Conservation (phyloP, 2,329 filamentous ascomycete genomes). For the Aspergillus bombycis region DNA sequence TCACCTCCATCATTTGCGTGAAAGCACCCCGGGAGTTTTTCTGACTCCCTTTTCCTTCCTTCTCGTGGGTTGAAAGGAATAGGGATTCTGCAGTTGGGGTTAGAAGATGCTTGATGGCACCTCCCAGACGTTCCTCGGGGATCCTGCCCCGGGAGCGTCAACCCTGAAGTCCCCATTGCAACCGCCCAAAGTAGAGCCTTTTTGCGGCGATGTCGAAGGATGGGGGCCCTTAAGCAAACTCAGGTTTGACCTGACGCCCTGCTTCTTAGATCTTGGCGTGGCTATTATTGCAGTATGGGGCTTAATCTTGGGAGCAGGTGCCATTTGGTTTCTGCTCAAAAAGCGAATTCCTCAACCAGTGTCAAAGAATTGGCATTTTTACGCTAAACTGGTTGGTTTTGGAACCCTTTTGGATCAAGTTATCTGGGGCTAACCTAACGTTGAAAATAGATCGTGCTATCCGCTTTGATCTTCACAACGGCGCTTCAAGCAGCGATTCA, state of each 20-base stretch:
- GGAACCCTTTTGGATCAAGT: background rate
- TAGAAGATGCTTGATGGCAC: constrained; percentile 40
- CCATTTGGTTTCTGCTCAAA: constrained; percentile 77
- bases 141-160: constrained; percentile 32
- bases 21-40: constrained; percentile 11
- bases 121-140: constrained; percentile 39
- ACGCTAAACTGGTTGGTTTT: constrained; percentile 76
- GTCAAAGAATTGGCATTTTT: constrained; percentile 89
- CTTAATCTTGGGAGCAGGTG: constrained; percentile 73
- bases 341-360: constrained; percentile 69
- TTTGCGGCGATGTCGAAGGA: constrained; percentile 88
- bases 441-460: constrained; percentile 60
- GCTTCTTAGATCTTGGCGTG: constrained; percentile 93
- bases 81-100: constrained; percentile 29
- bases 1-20: constrained; percentile 8
- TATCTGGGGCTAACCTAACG: constrained; percentile 3
- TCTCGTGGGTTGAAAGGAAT: constrained; percentile 21
- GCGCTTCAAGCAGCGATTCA: constrained; percentile 75
- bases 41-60: constrained; percentile 14
- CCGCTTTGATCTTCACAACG: constrained; percentile 68
- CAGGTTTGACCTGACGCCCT: constrained; percentile 94
- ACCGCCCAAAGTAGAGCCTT: constrained; percentile 58
- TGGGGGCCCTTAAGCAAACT: constrained; percentile 91
- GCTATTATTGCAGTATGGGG: constrained; percentile 77
- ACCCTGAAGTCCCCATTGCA: constrained; percentile 29